Base-by-base conservation (phyloP, 2,329 filamentous ascomycete species). In the Fusarium acutatum region DNA sequence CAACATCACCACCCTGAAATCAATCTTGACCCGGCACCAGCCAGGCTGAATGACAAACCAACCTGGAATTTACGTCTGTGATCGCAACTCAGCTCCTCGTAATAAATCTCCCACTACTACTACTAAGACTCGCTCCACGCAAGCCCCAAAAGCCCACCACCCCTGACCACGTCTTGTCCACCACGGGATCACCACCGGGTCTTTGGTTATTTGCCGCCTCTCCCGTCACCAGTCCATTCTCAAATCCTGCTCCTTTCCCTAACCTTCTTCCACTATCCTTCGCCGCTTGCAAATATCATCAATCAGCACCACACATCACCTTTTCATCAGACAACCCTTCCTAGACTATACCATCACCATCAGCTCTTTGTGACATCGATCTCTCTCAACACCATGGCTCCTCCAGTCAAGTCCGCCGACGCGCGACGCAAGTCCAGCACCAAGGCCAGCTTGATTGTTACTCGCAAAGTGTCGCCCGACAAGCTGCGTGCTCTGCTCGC, bases 401-500 rank as follows among this genome's bases (percentile, higher is more conserved):
- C 82, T 54, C 66, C 75, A 62, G 75, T 71, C 76, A 82, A 82
- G 69, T 74, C 79, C 49, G 62, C 75, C 59, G 81, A 83, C 59
- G 78, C 75, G 64, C 82, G 82, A 69, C 82, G 82, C 74, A 84
- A 83, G 73, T 83, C 82, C 32, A 80, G 79, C 66, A 75, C 76
- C 77, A 83, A 83, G 71, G 61, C 78, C 26, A 75, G 65, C 38
- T 76, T 85, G 57, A 66, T 90, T 67, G 80, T 91, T 77, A 90
- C 84, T 13, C 80, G 92, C 61, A 88, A 84, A 75, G 83, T 91
- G 54, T 77, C 86, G 28, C 81, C 89, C 46, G 79, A 84, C 24
- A 84, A 82, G 71, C 83, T 92, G 59, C 86, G 86, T 74, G 84
- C 84, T 57, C 82, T 91, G 57, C 73, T 87, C 71, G 83, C 86